Percentiles rank a stretch among this genome's conserved stretches.
Evolutionary conservation across 495 filamentous ascomycete genomes (phyloP).

Genomic region (Symbiotaphrina buchneri): DNA sequence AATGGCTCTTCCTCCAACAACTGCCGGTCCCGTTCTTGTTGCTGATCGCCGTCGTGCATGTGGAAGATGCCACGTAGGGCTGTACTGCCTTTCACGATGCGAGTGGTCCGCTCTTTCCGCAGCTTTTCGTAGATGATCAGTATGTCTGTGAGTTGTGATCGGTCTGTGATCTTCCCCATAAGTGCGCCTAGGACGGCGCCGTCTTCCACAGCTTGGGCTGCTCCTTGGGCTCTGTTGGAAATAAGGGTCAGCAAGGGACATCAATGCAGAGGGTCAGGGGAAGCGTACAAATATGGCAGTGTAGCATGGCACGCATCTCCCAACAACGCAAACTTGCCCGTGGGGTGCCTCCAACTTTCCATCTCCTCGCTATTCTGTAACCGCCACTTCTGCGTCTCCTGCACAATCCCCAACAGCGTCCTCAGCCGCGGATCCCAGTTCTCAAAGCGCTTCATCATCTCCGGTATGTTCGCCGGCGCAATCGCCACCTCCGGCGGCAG

Average conservation of each 20-base stretch:
- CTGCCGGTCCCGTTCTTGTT: constrained; percentile 24
- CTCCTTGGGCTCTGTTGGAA: constrained; percentile 19
- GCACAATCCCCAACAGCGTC: constrained; percentile 3
- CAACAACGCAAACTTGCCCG: constrained; percentile 5
- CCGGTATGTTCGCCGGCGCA: constrained; percentile 2
- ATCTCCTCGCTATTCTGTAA: constrained; percentile 4
- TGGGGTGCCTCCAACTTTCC: constrained; percentile 4
- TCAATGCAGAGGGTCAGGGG: not conserved
- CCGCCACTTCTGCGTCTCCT: constrained; percentile 4
- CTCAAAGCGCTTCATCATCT: constrained; percentile 4
- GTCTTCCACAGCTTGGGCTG: constrained; percentile 26
- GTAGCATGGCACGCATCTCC: constrained; percentile 27
- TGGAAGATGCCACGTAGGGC: constrained; percentile 34
- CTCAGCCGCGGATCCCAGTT: constrained; percentile 4
- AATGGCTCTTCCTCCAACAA: constrained; percentile 17
- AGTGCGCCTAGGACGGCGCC: constrained; percentile 25
- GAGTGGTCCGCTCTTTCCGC: constrained; percentile 34
- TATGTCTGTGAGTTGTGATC: constrained; percentile 19
- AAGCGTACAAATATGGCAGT: constrained; percentile 28
- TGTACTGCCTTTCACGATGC: constrained; percentile 27
- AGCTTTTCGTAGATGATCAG: constrained; percentile 33
- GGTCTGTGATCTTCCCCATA: constrained; percentile 15
- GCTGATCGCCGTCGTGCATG: constrained; percentile 28
- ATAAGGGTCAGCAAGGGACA: not conserved
- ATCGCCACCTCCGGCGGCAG: constrained; percentile 4